Conservation (phyloP, 345 rosid species). For the Clausena lansium region DNA sequence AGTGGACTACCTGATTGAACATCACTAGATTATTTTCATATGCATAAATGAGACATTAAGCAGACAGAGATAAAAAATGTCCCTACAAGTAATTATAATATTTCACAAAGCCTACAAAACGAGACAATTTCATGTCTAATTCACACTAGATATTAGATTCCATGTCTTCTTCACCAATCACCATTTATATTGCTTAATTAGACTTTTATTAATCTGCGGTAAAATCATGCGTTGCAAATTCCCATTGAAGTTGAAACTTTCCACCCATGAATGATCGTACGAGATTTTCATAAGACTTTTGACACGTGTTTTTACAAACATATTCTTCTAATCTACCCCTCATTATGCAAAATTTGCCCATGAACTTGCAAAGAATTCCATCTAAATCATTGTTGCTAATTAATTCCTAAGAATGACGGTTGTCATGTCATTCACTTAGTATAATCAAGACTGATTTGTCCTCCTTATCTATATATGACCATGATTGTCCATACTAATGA, state of each 20-base stretch:
- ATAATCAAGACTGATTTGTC: too few species aligned
- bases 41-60: neutral
- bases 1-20: neutral
- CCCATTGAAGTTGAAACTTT: neutral
- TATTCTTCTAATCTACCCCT: neutral
- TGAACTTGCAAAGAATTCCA: neutral
- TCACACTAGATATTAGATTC: too few species aligned
- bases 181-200: too few species aligned
- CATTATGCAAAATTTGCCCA: neutral
- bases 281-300: neutral
- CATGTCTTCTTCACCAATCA: too few species aligned
- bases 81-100: neutral
- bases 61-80: neutral
- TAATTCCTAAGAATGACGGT: too few species aligned
- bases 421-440: too few species aligned
- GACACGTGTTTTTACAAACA: neutral
- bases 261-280: neutral
- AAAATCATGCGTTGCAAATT: neutral
- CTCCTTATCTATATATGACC: too few species aligned
- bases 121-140: neutral
- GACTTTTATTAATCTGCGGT: neutral
- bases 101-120: neutral
- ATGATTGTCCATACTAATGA: too few species aligned
- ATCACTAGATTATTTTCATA: neutral
- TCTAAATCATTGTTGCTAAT: too few species aligned